Base-by-base conservation (phyloP, 176 grass and related monocot species). In the Musa itinerans region DNA sequence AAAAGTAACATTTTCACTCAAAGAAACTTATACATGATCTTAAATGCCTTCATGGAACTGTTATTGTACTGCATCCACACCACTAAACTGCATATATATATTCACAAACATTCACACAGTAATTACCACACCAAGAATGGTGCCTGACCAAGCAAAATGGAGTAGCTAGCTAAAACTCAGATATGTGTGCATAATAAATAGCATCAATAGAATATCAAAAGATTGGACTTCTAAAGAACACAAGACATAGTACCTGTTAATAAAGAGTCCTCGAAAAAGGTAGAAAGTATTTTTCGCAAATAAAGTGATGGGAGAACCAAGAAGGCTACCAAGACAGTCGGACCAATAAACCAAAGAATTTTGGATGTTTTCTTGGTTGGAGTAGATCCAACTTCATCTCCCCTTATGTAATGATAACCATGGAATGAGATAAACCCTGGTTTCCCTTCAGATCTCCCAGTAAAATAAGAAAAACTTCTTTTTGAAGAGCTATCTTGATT, bases 181-280 rank as follows among this genome's bases (percentile, higher is more conserved):
- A 61, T 14, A 61, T 15, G 15, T 19, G 2, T 62, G 57, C 21
- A 17, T 17, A 17, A 21, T 17, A 62, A 62, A n/a, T 43, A 43
- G 34, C 34, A 69, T 19, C 55, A 57, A 57, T 19, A 57, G 12
- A 67, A 67, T 27, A 13, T 53, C 13, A 22, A 8, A 15, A 74
- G 21, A 65, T 51, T 52, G 52, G 51, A 64, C 9, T 57, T 34
- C 68, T 70, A 76, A 63, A 88, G 65, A 65, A 77, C 53, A 9
- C 64, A 75, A 78, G 74, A 62, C 59, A 63, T 24, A 52, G 66
- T 77, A 99, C 95, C 95, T 89, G 95, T 89, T 78, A 99, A 83
- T 81, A 99, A 76, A 77, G 95, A 94, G 82, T 99, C 95, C 79
- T 99, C 90, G 80, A 99, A 94, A 74, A 98, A 80, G 1, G 83